Evolutionary conservation across 2,329 filamentous ascomycete genomes (phyloP), one percentile per base, ranked within the genome.

Genomic region (Fusarium praegraminearum): DNA sequence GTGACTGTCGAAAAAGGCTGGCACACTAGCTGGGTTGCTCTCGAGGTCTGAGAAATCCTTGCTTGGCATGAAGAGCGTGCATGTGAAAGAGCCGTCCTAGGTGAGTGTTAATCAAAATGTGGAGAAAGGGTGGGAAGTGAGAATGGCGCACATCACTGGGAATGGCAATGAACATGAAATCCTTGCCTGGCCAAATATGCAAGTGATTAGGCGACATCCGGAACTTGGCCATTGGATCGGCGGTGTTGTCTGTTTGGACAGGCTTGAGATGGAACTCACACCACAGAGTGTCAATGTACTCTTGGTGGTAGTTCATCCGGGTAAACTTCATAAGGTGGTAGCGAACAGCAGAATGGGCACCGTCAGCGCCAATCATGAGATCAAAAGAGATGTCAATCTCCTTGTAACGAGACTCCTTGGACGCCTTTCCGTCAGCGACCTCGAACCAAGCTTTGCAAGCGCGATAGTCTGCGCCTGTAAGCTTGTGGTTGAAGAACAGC

Each of bases 151-250:
- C 87, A 60, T 86, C 82, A 71, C 87, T 90, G 0, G 96, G 95
- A 44, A 99, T 94, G 20, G 96, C 97, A 76, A 99, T 99, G 81
- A 99, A 99, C 97, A 99, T 98, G 75, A 96, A 95, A 43, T 94
- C 90, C 73, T 90, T 90, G 33, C 93, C 94, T 0, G 96, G 96
- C 96, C 96, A 99, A 77, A 99, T 99, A 80, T 99, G 96, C 2
- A 99, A 85, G 77, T 98, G 94, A 74, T 98, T 93, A 2, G 94
- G 93, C 1, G 93, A 96, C 72, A 98, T 96, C 49, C 86, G 85
- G 77, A 97, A 98, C 70, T 79, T 83, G 30, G 81, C 79, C 46
- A 78, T 72, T 18, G 78, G 70, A 36, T 80, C 77, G 30, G 76
- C 70, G 7, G 68, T 66, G 15, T 67, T 46, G 10, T 70, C 55